Conservation (phyloP, 768 basidiomycete species). For the Amanita jacksonii region DNA sequence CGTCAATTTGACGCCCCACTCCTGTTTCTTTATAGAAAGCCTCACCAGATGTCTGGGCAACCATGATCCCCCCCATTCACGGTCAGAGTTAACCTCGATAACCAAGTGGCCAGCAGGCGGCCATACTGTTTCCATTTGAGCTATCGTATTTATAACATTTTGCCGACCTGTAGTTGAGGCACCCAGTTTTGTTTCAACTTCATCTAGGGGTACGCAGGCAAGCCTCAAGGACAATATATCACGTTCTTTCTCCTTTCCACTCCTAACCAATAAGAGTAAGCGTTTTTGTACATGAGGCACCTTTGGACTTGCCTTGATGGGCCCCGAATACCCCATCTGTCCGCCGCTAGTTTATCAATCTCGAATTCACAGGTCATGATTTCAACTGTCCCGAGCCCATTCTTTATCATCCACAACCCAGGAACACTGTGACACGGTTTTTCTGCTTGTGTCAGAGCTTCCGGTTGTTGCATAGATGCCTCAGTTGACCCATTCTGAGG, state of each 20-base stretch:
- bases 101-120: conserved; percentile 35
- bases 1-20: background rate
- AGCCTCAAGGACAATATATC: conserved; percentile 22
- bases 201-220: conserved; percentile 22
- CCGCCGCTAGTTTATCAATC: conserved; percentile 25
- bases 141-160: conserved; percentile 17
- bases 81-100: conserved; percentile 33
- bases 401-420: conserved; percentile 30
- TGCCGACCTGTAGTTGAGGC: conserved; percentile 13
- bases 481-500: background rate
- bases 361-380: conserved; percentile 27
- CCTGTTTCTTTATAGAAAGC: background rate
- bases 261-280: background rate
- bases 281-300: background rate
- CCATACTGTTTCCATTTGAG: conserved; percentile 27
- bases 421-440: conserved; percentile 27
- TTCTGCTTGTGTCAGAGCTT: background rate
- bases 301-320: background rate
- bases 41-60: conserved; percentile 33
- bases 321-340: conserved; percentile 21
- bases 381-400: conserved; percentile 21
- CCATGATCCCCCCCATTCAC: conserved; percentile 26
- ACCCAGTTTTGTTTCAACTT: conserved; percentile 13
- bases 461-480: background rate
- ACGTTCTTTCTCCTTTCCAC: conserved; percentile 5